Base-by-base conservation (phyloP, 768 basidiomycete genomes). In the Galerina marginata region DNA sequence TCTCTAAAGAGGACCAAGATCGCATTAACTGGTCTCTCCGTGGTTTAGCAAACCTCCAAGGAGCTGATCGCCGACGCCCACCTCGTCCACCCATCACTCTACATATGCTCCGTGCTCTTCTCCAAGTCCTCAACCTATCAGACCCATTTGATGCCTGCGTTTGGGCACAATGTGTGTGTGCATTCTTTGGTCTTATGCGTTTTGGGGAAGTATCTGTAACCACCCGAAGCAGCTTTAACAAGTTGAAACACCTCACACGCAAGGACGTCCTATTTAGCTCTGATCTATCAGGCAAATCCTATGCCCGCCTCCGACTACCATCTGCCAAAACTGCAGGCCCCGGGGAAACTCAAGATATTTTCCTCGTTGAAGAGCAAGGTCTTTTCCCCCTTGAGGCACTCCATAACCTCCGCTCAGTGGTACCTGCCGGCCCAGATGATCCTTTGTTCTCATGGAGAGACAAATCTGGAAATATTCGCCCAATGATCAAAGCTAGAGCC, bases 101-200 rank as follows among this genome's bases (percentile, higher is more conserved):
- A 0, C 42, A 54, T 0, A 77, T 79, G 75, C 64, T 79, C 0
- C 58, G 39, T 1, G 61, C 66, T 0, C 59, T 79, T 1, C 51
- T 61, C 7, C 9, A 38, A 0, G n/a, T 48, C 0, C 71, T 80
- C 0, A 44, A 70, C 29, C 48, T 77, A 0, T 6, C 52, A 0
- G 48, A 72, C 10, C 67, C 76, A 0, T 81, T 81, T 54, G 77
- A 81, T 53, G 77, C 79, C 0, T 78, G 20, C 20, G 20, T 20
- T 20, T 20, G 20, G 20, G 20, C 20, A 20, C 20, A 20, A 20
- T 20, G 20, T 20, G 20, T 20, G 20, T 20, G 20, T 20, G 20
- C 20, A 20, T 20, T 20, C 20, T 20, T 20, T 20, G 20, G 20
- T 20, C 20, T 20, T 20, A 20, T 20, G 20, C 20, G 20, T 20